Evolutionary conservation across 2,329 filamentous ascomycete species (phyloP), one percentile per base, ranked within the genome.

Genomic region (Dryadomyces sulphureus): DNA sequence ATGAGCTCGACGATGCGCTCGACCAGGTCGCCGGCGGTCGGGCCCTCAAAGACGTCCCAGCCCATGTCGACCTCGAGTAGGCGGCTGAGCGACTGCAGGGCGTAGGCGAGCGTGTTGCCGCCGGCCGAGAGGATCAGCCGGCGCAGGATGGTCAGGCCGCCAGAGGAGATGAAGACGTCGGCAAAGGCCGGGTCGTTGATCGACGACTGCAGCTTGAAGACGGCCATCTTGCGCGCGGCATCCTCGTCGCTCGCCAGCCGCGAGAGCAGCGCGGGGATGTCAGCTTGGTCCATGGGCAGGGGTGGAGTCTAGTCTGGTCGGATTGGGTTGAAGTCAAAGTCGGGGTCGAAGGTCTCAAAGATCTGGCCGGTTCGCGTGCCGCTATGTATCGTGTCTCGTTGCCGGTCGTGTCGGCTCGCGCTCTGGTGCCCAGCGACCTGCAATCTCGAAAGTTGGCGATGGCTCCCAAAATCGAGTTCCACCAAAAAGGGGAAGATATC

Each of bases 111-210:
- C 1, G 92, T 96, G 63, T 98, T 98, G 48, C 92, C 92, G 48
- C 77, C 84, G 25, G 89, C 81, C 53, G 78, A 77, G 70, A 96
- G 79, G 52, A 92, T 87, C 45, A 96, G 72, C 47, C 84, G 79
- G 45, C 87, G 79, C 56, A 98, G 68, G 54, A 90, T 79, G 54
- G 79, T 73, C 53, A 96, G 72, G 4, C 92, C 92, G 48, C 88
- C 88, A 43, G 88, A 84, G 44, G 83, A 79, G 51, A 96, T 94
- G 67, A 98, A 98, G 55, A 93, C 80, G 62, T 96, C 92, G 57
- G 92, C 92, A 62, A 96, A 96, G 43, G 88, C 84, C 22, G 90
- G 90, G 65, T 98, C 92, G 60, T 89, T 90, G 64, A 98, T 94
- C 51, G 86, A 88, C 52, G 77, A 82, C 65, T 98, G 92, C 53